These are phyloP conservation scores for Krasilnikovozyma curviuscula DNA, from an alignment of 768 basidiomycete species.

Conservation along the genomic window DNA sequence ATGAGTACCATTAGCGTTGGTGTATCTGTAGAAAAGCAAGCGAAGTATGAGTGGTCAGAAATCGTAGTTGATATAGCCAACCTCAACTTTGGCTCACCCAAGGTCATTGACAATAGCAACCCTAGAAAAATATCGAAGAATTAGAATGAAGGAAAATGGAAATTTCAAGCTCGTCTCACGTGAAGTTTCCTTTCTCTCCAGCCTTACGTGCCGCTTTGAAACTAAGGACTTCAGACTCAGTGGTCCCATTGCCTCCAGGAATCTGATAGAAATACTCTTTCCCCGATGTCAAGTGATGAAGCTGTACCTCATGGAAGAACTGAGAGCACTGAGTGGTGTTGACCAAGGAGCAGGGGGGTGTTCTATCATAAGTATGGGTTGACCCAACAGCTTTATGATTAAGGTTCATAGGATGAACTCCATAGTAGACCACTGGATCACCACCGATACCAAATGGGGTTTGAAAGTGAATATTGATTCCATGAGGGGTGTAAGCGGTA, in stretches of 20 bases:
- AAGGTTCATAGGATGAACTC: constrained; percentile 4
- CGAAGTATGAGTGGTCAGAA: too few species aligned
- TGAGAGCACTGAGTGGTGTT: constrained; percentile 13
- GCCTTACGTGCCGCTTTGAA: constrained; percentile 14
- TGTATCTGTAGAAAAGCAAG: too few species aligned
- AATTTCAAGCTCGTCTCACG: too few species aligned
- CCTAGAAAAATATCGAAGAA: too few species aligned
- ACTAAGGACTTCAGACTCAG: constrained; percentile 9
- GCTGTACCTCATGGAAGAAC: constrained; percentile 15
- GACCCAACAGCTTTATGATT: constrained; percentile 1
- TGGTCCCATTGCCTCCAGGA: constrained; percentile 15
- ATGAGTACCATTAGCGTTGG: constrained; percentile 14
- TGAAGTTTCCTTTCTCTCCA: constrained; percentile 9
- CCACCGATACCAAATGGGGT: constrained; percentile 14
- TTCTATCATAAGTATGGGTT: constrained; percentile 12
- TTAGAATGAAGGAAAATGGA: too few species aligned
- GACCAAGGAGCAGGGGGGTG: constrained; percentile 11
- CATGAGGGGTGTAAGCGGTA: constrained; percentile 9
- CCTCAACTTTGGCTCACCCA: too few species aligned
- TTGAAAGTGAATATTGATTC: constrained; percentile 15
- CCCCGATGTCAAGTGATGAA: constrained; percentile 9
- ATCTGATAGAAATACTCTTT: constrained; percentile 16
- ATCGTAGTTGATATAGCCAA: too few species aligned
- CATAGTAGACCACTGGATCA: constrained; percentile 11
- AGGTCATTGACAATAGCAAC: constrained; percentile 17